phyloP scores from a whole-genome alignment of 208 protist species.

The Leishmania major region DNA sequence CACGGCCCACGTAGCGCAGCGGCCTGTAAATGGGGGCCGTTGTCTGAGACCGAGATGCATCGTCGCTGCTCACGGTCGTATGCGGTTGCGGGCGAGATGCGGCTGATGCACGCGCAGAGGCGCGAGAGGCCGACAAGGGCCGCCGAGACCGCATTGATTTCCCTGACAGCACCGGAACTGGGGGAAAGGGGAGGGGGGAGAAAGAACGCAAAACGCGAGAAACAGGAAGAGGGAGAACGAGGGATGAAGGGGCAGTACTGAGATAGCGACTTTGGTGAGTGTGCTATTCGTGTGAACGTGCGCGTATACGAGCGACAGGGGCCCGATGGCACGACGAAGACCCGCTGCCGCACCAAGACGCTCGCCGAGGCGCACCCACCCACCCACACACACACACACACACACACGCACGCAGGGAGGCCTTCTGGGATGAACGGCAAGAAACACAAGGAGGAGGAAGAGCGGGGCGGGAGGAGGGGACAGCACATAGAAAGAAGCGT shows the following conservation, averaged over 20 bases:
- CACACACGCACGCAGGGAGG: background rate
- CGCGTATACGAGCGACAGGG: background rate
- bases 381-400: background rate
- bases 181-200: background rate
- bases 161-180: slow-evolving; percentile 3
- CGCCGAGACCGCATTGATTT: background rate
- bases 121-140: background rate
- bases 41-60: background rate
- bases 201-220: background rate
- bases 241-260: background rate
- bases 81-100: background rate
- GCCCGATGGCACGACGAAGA: background rate
- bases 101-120: background rate
- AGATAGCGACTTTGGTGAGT: background rate
- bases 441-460: background rate
- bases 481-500: too few relatives aligned
- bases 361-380: background rate
- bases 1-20: slow-evolving; percentile 87
- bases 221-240: background rate
- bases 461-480: too few relatives aligned
- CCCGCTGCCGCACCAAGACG: background rate
- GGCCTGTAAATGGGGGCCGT: slow-evolving; percentile 30
- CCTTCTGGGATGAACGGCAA: background rate
- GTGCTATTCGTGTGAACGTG: background rate
- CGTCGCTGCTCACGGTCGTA: background rate